Conservation (phyloP, 495 filamentous ascomycete genomes). For the Paragyromitra xinjiangensis region DNA sequence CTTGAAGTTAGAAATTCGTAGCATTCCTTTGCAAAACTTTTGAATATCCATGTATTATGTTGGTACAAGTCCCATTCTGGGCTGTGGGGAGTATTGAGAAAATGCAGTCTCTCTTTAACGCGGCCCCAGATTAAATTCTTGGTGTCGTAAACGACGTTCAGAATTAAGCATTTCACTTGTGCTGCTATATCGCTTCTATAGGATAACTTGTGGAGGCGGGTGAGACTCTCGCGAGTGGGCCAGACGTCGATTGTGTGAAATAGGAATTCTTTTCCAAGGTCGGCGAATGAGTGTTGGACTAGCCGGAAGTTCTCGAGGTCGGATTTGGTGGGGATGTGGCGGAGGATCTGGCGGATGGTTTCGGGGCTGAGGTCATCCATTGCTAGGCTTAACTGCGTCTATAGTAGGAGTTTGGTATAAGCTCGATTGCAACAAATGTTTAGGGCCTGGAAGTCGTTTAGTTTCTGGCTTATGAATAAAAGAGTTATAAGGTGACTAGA, state of each 20-base stretch:
- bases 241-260: slow-evolving; percentile 40
- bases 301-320: slow-evolving; percentile 29
- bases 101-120: slow-evolving; percentile 8
- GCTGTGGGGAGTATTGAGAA: background rate
- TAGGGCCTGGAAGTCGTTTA: background rate
- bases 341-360: slow-evolving; percentile 31
- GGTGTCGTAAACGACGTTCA: slow-evolving; percentile 30
- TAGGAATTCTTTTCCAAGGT: slow-evolving; percentile 33
- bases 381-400: background rate
- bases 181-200: slow-evolving; percentile 11
- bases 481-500: background rate
- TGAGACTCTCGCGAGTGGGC: slow-evolving; percentile 32
- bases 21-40: slow-evolving; percentile 5
- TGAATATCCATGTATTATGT: slow-evolving; percentile 26
- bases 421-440: background rate
- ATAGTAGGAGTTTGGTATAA: background rate
- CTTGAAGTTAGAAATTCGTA: slow-evolving; percentile 30
- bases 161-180: slow-evolving; percentile 5
- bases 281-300: slow-evolving; percentile 25
- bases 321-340: slow-evolving; percentile 8
- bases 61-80: slow-evolving; percentile 7
- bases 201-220: slow-evolving; percentile 24
- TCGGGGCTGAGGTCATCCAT: slow-evolving; percentile 37
- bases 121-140: slow-evolving; percentile 29
- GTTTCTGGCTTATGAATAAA: background rate